Base-by-base conservation (phyloP, 768 basidiomycete species). In the Holtermannia corniformis region DNA sequence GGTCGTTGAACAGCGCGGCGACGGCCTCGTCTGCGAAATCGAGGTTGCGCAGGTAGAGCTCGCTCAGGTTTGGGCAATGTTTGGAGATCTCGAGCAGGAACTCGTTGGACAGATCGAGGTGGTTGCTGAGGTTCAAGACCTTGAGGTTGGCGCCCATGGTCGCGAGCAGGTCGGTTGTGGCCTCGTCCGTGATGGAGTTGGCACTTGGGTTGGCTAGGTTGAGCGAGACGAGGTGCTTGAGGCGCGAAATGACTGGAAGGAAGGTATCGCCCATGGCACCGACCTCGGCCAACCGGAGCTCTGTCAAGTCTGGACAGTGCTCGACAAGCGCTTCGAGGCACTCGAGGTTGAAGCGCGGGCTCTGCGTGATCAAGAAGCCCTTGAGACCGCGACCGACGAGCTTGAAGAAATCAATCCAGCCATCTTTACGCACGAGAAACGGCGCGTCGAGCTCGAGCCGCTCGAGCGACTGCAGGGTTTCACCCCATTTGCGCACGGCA, bases 381-480 rank as follows among this genome's bases (percentile, higher is more conserved):
- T 81, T 76, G 11, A 99, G 77, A 11, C 75, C 68, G 3, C 82
- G 78, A 12, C 70, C 70, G 49, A 84, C 80, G 1, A 78, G 65
- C 49, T 78, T 68, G 72, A 96, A 81, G 74, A 95, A 90, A 0
- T 73, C 63, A 44, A 78, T 74, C 93, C 93, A 97, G 0, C 79
- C 80, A 0, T 78, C 74, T 5, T 78, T 73, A 20, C 83, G 82
- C 28, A 95, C 84, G 21, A 73, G 58, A 53, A 73, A 75, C 1
- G 90, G 90, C 0, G 86, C 93, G 12, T 87, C 80, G 14, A 99
- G 84, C 68, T 85, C 83, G 13, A 99, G 62, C 27, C 80, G 80
- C 3, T 74, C 78, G 40, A 99, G 79, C 13, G 79, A 68, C 1
- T 81, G 82, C 25, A 99, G 77, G 0, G 78, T 78, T 3, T 72